Base-by-base conservation (phyloP, 2,329 filamentous ascomycete species). In the Chaetomiaceae sp. region DNA sequence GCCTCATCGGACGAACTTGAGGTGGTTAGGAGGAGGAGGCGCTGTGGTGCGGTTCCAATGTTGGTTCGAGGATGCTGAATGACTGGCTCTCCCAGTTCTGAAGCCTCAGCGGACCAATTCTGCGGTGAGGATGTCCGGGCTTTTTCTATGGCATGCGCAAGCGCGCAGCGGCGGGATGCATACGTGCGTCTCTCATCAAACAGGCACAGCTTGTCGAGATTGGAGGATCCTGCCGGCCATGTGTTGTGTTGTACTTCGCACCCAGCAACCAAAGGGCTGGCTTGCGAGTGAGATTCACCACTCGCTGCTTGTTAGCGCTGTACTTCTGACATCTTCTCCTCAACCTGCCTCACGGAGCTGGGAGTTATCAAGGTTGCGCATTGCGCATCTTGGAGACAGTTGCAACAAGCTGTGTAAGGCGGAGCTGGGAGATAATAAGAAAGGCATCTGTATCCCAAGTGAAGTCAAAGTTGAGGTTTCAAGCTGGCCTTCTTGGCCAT, bases 151-250 rank as follows among this genome's bases (percentile, higher is more conserved):
- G 27, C 45, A 47, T 55, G 53, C 49, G 49, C 54, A 51, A 52
- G 51, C 50, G 53, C 56, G 56, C 53, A 55, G 47, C n/a, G 19
- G n/a, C 43, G 43, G 19, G 51, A 43, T 47, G 47, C 47, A 47
- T 17, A 37, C 25, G 36, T 51, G 48, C 44, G 48, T 39, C 52
- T 40, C 53, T 55, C 53, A 52, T 55, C 48, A 55, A 55, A 55
- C 47, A 46, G 48, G 36, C 47, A 39, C 48, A 43, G 51, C 36
- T 48, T 53, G 49, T 55, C 49, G 52, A 57, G 37, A 56, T 58
- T 58, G 56, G 51, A 58, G 3, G 27, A 31, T 31, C 27, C 27
- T 12, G 27, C 8, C 27, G 27, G 43, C 39, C 46, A 51, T 31
- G 36, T 49, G 42, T 25, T 55, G 48, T 55, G 8, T 31, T 31